Conservation (phyloP, 2,329 filamentous ascomycete species). For the Hyphodiscus sp. region DNA sequence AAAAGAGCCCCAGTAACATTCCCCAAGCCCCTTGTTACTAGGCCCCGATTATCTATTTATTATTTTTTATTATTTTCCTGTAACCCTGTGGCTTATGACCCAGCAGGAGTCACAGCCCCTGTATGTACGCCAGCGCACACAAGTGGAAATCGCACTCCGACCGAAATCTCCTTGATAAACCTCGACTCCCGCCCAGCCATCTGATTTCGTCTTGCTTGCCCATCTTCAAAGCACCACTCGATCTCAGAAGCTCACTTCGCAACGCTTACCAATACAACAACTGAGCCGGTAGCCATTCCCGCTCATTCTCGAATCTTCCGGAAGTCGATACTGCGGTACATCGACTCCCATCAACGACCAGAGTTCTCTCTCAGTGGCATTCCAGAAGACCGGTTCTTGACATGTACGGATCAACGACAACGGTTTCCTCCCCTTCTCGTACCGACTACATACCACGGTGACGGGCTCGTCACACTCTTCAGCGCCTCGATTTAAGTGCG, state of each 20-base stretch:
- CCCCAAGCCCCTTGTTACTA: background rate
- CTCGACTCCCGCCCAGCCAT: background rate
- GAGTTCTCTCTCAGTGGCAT: slow-evolving; percentile 22
- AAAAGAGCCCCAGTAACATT: background rate
- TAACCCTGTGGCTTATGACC: background rate
- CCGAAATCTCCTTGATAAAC: background rate
- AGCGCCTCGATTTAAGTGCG: slow-evolving; percentile 21
- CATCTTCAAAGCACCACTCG: background rate
- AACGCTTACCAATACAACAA: background rate
- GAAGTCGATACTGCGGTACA: slow-evolving; percentile 16
- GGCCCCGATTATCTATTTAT: background rate
- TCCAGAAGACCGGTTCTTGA: slow-evolving; percentile 26
- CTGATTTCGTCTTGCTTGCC: background rate
- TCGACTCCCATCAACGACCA: slow-evolving; percentile 21
- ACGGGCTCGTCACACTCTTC: slow-evolving; percentile 29
- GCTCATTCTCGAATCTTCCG: slow-evolving; percentile 3
- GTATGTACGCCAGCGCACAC: background rate
- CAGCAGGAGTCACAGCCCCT: background rate
- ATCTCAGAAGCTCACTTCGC: background rate
- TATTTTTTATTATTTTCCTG: too few species aligned
- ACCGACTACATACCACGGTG: slow-evolving; percentile 33
- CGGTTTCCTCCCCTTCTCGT: slow-evolving; percentile 30
- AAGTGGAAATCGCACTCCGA: background rate
- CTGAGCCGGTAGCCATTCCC: background rate
- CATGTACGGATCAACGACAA: slow-evolving; percentile 32